Conservation (phyloP, 1,284 basidiomycete genomes). For the Megacollybia platyphylla region DNA sequence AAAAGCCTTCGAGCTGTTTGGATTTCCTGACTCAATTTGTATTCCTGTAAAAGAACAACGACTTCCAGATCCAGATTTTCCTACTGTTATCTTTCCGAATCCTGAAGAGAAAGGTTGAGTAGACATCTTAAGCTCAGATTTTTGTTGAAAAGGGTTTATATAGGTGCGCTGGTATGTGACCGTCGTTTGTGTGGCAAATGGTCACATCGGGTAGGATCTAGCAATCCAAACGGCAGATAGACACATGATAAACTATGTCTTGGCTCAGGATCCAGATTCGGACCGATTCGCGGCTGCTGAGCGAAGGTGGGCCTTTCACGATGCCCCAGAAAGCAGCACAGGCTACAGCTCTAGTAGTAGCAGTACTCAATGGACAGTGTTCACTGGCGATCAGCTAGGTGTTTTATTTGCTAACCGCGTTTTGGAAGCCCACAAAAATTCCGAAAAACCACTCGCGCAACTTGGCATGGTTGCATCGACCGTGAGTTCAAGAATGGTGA, state of each 20-base stretch:
- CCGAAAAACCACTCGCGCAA: conserved; percentile 48
- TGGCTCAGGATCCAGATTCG: conserved; percentile 4
- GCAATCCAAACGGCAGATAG: conserved; percentile 49
- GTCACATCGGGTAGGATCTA: conserved; percentile 34
- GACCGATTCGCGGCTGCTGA: conserved; percentile 72
- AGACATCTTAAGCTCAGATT: background rate
- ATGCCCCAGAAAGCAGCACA: background rate
- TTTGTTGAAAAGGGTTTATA: conserved; percentile 1
- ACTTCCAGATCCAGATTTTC: conserved; percentile 69
- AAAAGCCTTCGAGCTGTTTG: conserved; percentile 43
- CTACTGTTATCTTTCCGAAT: conserved; percentile 75
- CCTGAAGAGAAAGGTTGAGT: conserved; percentile 70
- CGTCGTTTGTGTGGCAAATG: background rate
- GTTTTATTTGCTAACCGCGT: conserved; percentile 56
- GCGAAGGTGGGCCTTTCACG: conserved; percentile 29
- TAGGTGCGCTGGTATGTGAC: conserved; percentile 42
- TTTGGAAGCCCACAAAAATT: conserved; percentile 44
- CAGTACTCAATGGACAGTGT: conserved; percentile 51
- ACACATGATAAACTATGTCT: conserved; percentile 23
- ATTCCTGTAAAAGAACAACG: conserved; percentile 52
- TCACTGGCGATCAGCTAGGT: conserved; percentile 79
- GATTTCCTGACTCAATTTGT: conserved; percentile 36
- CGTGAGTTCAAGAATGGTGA: conserved; percentile 81
- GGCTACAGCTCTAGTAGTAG: conserved; percentile 17
- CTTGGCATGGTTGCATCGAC: conserved; percentile 79